These are phyloP conservation scores for Cryptosporidium tyzzeri DNA, from an alignment of 169 alveolate genomes.

Conservation along the genomic window DNA sequence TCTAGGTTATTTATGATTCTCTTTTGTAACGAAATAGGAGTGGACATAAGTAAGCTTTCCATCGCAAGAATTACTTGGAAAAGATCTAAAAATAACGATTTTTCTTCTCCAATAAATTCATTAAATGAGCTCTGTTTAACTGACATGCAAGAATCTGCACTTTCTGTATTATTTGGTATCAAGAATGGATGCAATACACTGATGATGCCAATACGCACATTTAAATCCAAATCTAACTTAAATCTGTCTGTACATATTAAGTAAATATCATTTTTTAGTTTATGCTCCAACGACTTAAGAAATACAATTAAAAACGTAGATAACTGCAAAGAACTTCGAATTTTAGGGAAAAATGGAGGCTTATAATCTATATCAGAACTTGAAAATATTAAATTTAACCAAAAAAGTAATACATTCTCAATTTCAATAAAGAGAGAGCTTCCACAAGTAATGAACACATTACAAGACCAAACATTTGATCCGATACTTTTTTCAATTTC, in stretches of 20 bases:
- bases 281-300: conserved; percentile 12
- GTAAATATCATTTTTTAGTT: conserved; percentile 25
- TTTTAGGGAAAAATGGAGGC: conserved; percentile 50
- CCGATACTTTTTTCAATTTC: conserved; percentile 45
- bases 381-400: conserved; percentile 55
- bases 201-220: conserved; percentile 14
- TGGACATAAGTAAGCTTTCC: conserved; percentile 18
- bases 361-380: conserved; percentile 13
- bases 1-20: neutral
- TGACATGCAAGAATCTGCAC: neutral
- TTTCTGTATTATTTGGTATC: neutral
- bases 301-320: conserved; percentile 29
- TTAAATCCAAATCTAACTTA: conserved; percentile 39
- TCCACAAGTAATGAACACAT: conserved; percentile 61
- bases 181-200: conserved; percentile 34
- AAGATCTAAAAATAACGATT: conserved; percentile 27
- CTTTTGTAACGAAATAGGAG: conserved; percentile 53
- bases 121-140: neutral
- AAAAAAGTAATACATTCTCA: conserved; percentile 48
- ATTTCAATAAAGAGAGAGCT: conserved; percentile 41
- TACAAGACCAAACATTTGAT: conserved; percentile 63
- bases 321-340: conserved; percentile 16
- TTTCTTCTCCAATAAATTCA: conserved; percentile 17
- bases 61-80: conserved; percentile 56
- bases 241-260: conserved; percentile 29